Base-by-base conservation (phyloP, 2,329 filamentous ascomycete genomes). In the Claviceps spartinae region DNA sequence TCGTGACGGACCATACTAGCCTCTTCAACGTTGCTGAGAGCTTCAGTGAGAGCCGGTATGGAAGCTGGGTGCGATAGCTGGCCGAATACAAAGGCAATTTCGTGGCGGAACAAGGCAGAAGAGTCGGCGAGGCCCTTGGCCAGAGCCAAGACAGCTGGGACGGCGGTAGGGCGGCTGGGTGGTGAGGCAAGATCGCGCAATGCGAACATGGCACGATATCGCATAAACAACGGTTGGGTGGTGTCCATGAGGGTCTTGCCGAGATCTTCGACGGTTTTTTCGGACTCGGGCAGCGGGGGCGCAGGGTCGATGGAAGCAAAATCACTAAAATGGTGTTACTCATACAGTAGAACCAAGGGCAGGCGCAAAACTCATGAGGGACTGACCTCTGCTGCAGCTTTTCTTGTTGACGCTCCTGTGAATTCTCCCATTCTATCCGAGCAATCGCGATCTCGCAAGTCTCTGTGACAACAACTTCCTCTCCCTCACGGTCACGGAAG, bases 201-300 rank as follows among this genome's bases (percentile, higher is more conserved):
- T 54, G 88, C 87, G 65, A 98, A 98, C 93, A 98, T 98, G 66
- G 93, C 91, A 62, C 93, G 83, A 72, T 98, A 98, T 65, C 93
- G 83, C 65, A 88, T 74, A 75, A 98, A 98, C 13, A 98, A 79
- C 24, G 89, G 87, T 48, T 83, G 72, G 5, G 73, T 78, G 5
- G 85, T 83, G 67, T 97, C 84, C 68, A 97, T 82, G 51, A 98
- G 75, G 24, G 79, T 81, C 62, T 79, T 77, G 63, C 86, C 85
- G 37, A 98, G 77, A 52, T 86, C 81, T 37, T 83, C 75, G 48
- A 95, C 87, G 3, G 82, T 82, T 54, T 78, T 74, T 53, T 76
- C 70, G n/a, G 78, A 74, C 62, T 88, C 76, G 45, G 89, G 82
- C 67, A 91, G 81, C 3, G 93, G 88, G 44, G 93, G 93, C 48